Base-by-base conservation (phyloP, 1,284 basidiomycete species). In the Apiotrichum akiyoshidainum region DNA sequence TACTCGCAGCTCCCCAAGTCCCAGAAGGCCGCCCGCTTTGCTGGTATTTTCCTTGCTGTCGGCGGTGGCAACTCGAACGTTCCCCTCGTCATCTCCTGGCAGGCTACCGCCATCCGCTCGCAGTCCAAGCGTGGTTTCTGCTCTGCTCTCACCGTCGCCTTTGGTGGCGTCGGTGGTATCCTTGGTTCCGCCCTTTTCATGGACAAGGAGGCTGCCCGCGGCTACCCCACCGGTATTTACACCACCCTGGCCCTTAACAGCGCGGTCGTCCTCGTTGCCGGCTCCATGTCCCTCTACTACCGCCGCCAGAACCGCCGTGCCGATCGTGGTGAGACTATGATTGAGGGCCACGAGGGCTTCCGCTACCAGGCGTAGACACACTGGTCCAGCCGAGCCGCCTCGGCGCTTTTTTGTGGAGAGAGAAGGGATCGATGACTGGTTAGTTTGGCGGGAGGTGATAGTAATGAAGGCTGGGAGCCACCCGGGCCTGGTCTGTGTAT, bases 21-120 rank as follows among this genome's bases (percentile, higher is more conserved):
- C 39, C 34, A 52, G 31, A 56, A 59, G 54, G 57, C 52, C 6
- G 57, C 54, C 16, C 61, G 61, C 22, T 59, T 51, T 46, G 48
- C 46, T 5, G 61, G 61, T 16, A 41, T 59, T 42, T 63, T 63
- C 57, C 65, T 80, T 31, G 58, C 61, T 0, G 55, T 77, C 46
- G 73, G 72, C 52, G 78, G 77, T 21, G 57, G 48, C 39, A 57
- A 68, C 60, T 59, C 65, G 46, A 74, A 71, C 59, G 64, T 73
- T 8, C 74, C 76, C 9, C 68, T 71, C 44, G 64, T 71, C 41
- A 56, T 74, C 39, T 66, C 71, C 5, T 77, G 74, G 67, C 68
- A 70, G 45, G 70, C 74, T 59, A 77, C 75, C 66, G 79, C 79
- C 68, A 75, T 81, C 39, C 74, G 74, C 14, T 68, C 72, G 17